These are phyloP conservation scores for Entomortierella chlamydospora DNA, from an alignment of 192 early-diverging fungal species.

Conservation along the genomic window DNA sequence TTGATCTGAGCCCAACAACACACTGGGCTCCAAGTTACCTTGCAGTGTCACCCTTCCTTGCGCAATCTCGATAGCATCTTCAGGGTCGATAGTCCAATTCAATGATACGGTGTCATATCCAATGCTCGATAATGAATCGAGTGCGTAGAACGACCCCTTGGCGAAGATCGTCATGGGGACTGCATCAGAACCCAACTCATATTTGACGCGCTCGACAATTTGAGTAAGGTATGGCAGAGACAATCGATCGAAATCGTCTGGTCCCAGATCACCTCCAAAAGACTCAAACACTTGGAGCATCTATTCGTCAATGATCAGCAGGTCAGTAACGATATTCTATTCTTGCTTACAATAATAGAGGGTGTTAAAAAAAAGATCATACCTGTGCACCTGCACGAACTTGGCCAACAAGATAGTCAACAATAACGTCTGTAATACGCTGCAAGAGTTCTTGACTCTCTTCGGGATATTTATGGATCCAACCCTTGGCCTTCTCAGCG, in stretches of 20 bases:
- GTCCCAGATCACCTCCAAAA: conserved; percentile 91
- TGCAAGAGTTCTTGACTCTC: conserved; percentile 82
- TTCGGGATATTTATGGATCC: conserved; percentile 83
- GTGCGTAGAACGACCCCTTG: conserved; percentile 88
- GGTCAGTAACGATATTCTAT: too few relatives aligned
- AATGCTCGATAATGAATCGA: conserved; percentile 72
- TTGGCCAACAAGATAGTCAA: conserved; percentile 91
- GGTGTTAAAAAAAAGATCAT: background rate
- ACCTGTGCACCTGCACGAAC: conserved; percentile 94
- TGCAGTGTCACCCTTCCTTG: conserved; percentile 76
- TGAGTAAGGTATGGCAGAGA: conserved; percentile 87
- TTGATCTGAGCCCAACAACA: conserved; percentile 78
- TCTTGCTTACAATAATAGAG: background rate
- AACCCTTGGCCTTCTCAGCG: conserved; percentile 90
- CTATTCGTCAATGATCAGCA: conserved; percentile 44
- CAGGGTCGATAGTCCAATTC: conserved; percentile 90
- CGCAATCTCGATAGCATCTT: conserved; percentile 58
- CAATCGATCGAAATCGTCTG: conserved; percentile 81
- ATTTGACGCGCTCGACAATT: conserved; percentile 83
- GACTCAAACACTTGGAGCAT: conserved; percentile 97
- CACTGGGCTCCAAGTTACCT: conserved; percentile 93
- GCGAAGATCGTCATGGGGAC: conserved; percentile 95
- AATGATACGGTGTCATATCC: conserved; percentile 90
- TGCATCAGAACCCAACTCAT: conserved; percentile 43
- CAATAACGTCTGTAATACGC: conserved; percentile 84